These are phyloP conservation scores for Thraustotheca clavata DNA, from an alignment of 352 stramenopile genomes.

Conservation along the genomic window DNA sequence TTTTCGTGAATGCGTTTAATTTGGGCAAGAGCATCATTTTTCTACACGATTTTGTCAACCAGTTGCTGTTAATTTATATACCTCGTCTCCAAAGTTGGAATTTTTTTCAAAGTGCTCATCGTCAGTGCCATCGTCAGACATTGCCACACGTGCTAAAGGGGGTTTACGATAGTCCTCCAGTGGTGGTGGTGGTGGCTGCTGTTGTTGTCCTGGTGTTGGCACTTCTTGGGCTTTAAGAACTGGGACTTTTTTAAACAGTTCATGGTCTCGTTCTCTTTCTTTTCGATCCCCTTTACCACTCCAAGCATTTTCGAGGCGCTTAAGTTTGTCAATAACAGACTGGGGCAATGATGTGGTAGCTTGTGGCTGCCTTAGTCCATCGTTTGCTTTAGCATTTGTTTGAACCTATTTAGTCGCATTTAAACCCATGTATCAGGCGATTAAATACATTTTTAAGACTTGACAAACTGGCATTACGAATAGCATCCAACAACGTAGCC, in stretches of 20 bases:
- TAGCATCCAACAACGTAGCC: slow-evolving; percentile 11
- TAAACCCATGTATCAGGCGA: not conserved
- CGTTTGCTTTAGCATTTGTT: not conserved
- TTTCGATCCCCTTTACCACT: slow-evolving; percentile 79
- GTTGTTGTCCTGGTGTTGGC: slow-evolving; percentile 32
- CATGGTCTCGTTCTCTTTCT: slow-evolving; percentile 66
- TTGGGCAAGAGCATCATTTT: slow-evolving; percentile 55
- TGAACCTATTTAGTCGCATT: not conserved
- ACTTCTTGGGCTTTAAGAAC: slow-evolving; percentile 79
- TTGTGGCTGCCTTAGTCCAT: slow-evolving; percentile 16
- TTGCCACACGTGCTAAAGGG: slow-evolving; percentile 57
- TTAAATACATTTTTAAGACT: not conserved
- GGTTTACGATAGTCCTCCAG: slow-evolving; percentile 33
- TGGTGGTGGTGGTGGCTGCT: slow-evolving; percentile 37
- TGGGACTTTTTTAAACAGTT: slow-evolving; percentile 58
- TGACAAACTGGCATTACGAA: slow-evolving; percentile 9
- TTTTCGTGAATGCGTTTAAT: slow-evolving; percentile 81
- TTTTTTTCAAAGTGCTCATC: slow-evolving; percentile 34
- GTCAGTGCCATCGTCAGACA: slow-evolving; percentile 74
- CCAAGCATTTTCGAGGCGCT: slow-evolving; percentile 61
- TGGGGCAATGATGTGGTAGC: slow-evolving; percentile 68
- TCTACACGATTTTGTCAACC: slow-evolving; percentile 24
- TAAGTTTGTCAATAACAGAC: slow-evolving; percentile 76
- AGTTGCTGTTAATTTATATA: slow-evolving; percentile 12
- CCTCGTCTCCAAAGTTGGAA: slow-evolving; percentile 59